Conservation (phyloP, 2,329 filamentous ascomycete genomes). For the Microsporum canis region DNA sequence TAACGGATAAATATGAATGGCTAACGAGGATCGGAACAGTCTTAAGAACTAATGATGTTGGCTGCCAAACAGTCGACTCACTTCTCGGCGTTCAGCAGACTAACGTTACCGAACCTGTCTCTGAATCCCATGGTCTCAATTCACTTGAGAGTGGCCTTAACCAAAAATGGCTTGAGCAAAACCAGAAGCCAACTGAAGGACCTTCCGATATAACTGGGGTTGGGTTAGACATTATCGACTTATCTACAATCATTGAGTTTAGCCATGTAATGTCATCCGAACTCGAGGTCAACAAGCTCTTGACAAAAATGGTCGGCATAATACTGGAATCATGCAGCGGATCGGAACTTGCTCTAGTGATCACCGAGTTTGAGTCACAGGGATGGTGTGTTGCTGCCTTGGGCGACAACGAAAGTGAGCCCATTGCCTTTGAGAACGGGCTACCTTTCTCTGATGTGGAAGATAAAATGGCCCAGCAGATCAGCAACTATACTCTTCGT, state of each 20-base stretch:
- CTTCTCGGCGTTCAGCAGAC: conserved; percentile 27
- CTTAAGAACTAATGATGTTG: conserved; percentile 42
- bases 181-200: conserved; percentile 27
- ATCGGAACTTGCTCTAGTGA: conserved; percentile 49
- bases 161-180: conserved; percentile 34
- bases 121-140: conserved; percentile 22
- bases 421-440: conserved; percentile 43
- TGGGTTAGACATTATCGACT: conserved; percentile 49
- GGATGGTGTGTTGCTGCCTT: conserved; percentile 52
- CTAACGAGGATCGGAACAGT: conserved; percentile 45
- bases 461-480: conserved; percentile 49
- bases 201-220: conserved; percentile 34
- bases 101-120: conserved; percentile 13
- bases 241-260: conserved; percentile 53
- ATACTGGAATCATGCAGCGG: conserved; percentile 52
- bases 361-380: conserved; percentile 46
- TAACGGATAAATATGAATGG: conserved; percentile 49
- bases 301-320: conserved; percentile 54
- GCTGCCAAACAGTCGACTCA: conserved; percentile 47
- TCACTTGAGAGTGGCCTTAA: conserved; percentile 31
- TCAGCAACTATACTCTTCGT: conserved; percentile 51
- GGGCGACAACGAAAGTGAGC: conserved; percentile 45
- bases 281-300: conserved; percentile 50
- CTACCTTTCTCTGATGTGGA: conserved; percentile 47
- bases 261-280: conserved; percentile 56